These are phyloP conservation scores for Didymella exigua DNA, from an alignment of 2,329 filamentous ascomycete species.

Conservation along the genomic window DNA sequence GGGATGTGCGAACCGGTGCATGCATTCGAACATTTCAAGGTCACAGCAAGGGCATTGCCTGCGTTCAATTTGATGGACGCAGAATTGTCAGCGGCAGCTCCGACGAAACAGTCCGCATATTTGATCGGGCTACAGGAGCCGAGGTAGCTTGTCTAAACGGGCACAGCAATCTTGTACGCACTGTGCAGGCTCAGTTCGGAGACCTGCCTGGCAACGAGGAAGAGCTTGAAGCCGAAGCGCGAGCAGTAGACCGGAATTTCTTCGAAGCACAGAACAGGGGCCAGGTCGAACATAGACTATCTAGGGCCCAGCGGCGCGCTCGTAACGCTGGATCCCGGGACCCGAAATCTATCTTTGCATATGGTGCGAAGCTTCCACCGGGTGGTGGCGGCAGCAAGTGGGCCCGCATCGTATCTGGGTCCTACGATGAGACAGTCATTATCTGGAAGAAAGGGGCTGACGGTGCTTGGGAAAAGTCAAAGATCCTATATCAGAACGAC, in stretches of 20 bases:
- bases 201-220: constrained; percentile 81
- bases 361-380: constrained; percentile 85
- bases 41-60: constrained; percentile 94
- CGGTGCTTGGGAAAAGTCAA: constrained; percentile 81
- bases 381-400: constrained; percentile 88
- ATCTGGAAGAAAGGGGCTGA: constrained; percentile 89
- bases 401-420: constrained; percentile 94
- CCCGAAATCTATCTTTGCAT: constrained; percentile 76
- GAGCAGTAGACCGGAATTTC: constrained; percentile 74
- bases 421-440: constrained; percentile 94
- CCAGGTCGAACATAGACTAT: constrained; percentile 42
- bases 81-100: constrained; percentile 95
- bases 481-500: constrained; percentile 76
- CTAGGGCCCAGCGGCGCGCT: constrained; percentile 42
- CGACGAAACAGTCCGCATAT: constrained; percentile 94
- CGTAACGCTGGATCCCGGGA: constrained; percentile 74
- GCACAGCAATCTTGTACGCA: constrained; percentile 85
- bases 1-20: constrained; percentile 82
- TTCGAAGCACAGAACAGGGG: constrained; percentile 62
- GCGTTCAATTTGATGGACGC: constrained; percentile 92
- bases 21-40: constrained; percentile 81
- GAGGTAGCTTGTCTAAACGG: constrained; percentile 87
- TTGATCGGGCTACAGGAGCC: constrained; percentile 81
- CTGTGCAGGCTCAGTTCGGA: constrained; percentile 92
- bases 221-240: constrained; percentile 75